Evolutionary conservation across 2,329 filamentous ascomycete species (phyloP), one percentile per base, ranked within the genome.

Genomic region (Sporothrix dimorphospora): DNA sequence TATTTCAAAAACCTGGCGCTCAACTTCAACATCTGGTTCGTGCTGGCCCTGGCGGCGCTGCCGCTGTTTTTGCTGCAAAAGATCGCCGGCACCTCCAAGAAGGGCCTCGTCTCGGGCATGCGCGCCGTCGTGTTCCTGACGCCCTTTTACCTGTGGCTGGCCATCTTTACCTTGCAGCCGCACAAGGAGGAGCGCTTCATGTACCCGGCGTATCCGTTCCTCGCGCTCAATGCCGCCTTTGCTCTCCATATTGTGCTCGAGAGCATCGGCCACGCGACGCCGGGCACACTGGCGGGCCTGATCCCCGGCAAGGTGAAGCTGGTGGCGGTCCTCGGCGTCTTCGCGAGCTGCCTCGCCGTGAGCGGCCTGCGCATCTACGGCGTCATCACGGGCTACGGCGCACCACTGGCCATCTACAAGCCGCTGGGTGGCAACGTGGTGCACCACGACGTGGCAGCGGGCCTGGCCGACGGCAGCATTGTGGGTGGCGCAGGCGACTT

Each of bases 141-240:
- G 0, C 96, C 96, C 0, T 97, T 98, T 81, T 99, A 98, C 80
- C 86, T 98, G 79, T 99, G 96, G 96, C 87, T 99, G 38, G 88
- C 83, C 3, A 96, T 98, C 74, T 98, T 99, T 82, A 95, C 93
- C 0, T 80, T 92, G 9, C 96, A 99, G 79, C 93, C 96, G 19
- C 96, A 99, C 83, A 99, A 99, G 79, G 96, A 99, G 80, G 96
- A 99, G 82, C 88, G 96, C 7, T 99, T 99, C 84, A 98, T 99
- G 94, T 99, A 97, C 78, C 96, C 96, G 0, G 92, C 90, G 1
- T 99, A 99, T 78, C 96, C 96, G 0, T 94, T 95, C 75, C 85
- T 99, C 49, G 92, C 92, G 0, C 85, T 99, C 47, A 98, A 97
- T 78, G 94, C 94, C 2, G 92, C 95, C 9, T 87, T 98, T 70